A percentile compares a stretch with the other conserved stretches of the same genome.
phyloP scores from a whole-genome alignment of 257 asterid genomes.

The Ballota nigra region DNA sequence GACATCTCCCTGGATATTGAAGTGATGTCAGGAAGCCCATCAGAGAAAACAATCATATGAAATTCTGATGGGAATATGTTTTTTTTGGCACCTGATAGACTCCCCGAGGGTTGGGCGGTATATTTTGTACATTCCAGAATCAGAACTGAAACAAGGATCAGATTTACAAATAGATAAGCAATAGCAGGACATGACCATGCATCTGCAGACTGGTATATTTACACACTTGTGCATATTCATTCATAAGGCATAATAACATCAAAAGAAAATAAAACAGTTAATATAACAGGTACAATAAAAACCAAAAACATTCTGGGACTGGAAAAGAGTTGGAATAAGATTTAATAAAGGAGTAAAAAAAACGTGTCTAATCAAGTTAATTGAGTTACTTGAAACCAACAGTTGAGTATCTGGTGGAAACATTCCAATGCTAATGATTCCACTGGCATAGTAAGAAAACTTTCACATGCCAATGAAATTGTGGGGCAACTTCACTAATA shows the following conservation, averaged over 20 bases:
- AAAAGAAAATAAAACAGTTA: background rate
- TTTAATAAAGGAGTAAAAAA: background rate
- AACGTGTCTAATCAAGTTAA: background rate
- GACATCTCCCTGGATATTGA: conserved; percentile 85
- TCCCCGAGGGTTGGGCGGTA: conserved; percentile 92
- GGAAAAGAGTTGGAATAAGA: conserved; percentile 4
- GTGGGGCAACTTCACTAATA: background rate
- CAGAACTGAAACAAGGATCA: conserved; percentile 55
- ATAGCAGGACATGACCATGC: conserved; percentile 4
- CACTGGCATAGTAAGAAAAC: conserved; percentile 8
- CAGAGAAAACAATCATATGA: conserved; percentile 14
- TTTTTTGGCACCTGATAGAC: conserved; percentile 63
- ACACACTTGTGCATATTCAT: background rate
- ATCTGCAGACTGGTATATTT: background rate
- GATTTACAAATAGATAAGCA: conserved; percentile 15
- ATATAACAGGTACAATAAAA: background rate
- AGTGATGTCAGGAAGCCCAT: conserved; percentile 20
- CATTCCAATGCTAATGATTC: background rate
- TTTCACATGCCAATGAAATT: background rate
- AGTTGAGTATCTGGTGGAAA: background rate
- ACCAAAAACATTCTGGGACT: background rate
- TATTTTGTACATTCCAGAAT: conserved; percentile 72
- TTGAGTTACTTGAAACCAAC: background rate
- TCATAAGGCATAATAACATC: conserved; percentile 6
- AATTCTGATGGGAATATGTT: conserved; percentile 15